These are phyloP conservation scores for Aspergillus tamarii DNA, from an alignment of 2,329 filamentous ascomycete genomes.

Conservation along the genomic window DNA sequence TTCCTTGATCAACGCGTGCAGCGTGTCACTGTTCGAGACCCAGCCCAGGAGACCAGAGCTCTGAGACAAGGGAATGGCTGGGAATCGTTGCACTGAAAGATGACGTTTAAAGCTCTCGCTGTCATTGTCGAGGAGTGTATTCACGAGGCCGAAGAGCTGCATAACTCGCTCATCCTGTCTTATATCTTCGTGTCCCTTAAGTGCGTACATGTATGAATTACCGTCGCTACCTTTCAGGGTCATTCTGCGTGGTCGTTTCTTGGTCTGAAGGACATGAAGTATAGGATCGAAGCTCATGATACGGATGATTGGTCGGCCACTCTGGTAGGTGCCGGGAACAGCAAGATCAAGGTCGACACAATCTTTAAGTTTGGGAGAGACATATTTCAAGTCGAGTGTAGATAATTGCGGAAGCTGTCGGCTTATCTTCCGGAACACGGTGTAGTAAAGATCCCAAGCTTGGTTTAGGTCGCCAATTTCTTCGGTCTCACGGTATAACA, in stretches of 20 bases:
- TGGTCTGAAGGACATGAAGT: slow-evolving; percentile 91
- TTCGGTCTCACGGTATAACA: slow-evolving; percentile 83
- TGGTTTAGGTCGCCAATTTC: slow-evolving; percentile 96
- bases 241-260: slow-evolving; percentile 91
- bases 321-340: slow-evolving; percentile 92
- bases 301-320: slow-evolving; percentile 74
- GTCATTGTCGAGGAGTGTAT: slow-evolving; percentile 90
- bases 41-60: slow-evolving; percentile 94
- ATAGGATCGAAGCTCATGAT: slow-evolving; percentile 91
- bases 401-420: slow-evolving; percentile 92
- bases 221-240: slow-evolving; percentile 89
- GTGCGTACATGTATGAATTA: slow-evolving; percentile 78
- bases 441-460: slow-evolving; percentile 99
- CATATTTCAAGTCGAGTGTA: slow-evolving; percentile 91
- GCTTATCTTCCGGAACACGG: slow-evolving; percentile 94
- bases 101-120: slow-evolving; percentile 97
- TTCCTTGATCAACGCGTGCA: slow-evolving; percentile 95
- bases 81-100: slow-evolving; percentile 92
- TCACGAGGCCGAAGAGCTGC: slow-evolving; percentile 97
- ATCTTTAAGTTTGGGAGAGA: slow-evolving; percentile 88
- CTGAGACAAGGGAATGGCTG: slow-evolving; percentile 95
- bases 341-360: slow-evolving; percentile 86
- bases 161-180: slow-evolving; percentile 98
- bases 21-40: slow-evolving; percentile 95
- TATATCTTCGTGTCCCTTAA: slow-evolving; percentile 99